These are phyloP conservation scores for Hypoxylon trugodes DNA, from an alignment of 495 filamentous ascomycete species.

Conservation along the genomic window DNA sequence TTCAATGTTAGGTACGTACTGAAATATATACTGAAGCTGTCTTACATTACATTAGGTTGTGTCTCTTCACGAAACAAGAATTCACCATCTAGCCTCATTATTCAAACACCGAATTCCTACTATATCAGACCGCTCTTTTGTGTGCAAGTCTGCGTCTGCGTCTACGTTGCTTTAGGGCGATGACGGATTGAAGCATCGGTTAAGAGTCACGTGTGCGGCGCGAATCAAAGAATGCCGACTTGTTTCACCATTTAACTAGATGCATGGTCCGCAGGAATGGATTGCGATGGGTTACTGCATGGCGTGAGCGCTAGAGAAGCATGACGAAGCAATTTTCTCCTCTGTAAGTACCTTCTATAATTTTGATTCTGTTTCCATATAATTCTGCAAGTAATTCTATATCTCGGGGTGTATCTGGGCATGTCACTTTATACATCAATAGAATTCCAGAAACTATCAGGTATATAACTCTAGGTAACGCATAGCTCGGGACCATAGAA, in stretches of 20 bases:
- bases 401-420: too few relatives aligned
- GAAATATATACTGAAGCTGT: too few relatives aligned
- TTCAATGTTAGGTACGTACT: too few relatives aligned
- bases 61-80: slow-evolving; percentile 9
- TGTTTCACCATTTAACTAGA: slow-evolving; percentile 39
- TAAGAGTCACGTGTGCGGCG: slow-evolving; percentile 30
- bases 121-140: slow-evolving; percentile 36
- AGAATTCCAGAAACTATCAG: too few relatives aligned
- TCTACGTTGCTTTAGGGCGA: slow-evolving; percentile 13
- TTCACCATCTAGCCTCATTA: background rate
- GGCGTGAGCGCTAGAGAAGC: slow-evolving; percentile 37
- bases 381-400: too few relatives aligned
- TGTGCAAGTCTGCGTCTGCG: slow-evolving; percentile 4
- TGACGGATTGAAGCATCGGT: slow-evolving; percentile 37
- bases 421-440: too few relatives aligned
- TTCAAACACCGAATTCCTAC: background rate
- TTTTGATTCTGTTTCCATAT: background rate
- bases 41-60: background rate
- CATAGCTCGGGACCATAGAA: too few relatives aligned
- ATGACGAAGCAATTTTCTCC: slow-evolving; percentile 16
- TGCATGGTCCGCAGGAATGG: slow-evolving; percentile 35
- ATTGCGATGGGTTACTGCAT: slow-evolving; percentile 34
- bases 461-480: too few relatives aligned
- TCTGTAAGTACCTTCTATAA: background rate
- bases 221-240: slow-evolving; percentile 34